A percentile compares a stretch with the other conserved stretches of the same genome.
Conservation (phyloP, 2,329 filamentous ascomycete species). For the Fusarium torulosum region DNA sequence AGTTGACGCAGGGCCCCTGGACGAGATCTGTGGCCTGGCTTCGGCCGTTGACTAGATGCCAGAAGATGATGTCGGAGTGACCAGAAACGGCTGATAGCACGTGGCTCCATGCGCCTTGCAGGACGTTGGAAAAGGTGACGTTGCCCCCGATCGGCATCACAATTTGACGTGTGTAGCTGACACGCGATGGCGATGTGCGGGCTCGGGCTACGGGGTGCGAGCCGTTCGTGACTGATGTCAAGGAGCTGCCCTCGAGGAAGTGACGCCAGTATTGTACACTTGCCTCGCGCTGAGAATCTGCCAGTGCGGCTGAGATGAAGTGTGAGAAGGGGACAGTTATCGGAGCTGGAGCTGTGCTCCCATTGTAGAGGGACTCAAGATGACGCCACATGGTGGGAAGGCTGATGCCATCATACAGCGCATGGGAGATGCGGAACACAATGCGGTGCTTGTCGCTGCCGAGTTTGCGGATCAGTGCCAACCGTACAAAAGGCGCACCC, state of each 20-base stretch:
- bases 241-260: constrained; percentile 12
- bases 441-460: constrained; percentile 18
- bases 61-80: constrained; percentile 11
- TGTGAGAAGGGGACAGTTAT: constrained; percentile 15
- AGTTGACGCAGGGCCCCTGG: constrained; percentile 15
- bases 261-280: constrained; percentile 16
- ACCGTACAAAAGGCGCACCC: constrained; percentile 11
- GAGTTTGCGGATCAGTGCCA: constrained; percentile 18
- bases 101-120: constrained; percentile 10
- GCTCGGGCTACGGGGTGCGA: constrained; percentile 10
- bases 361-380: constrained; percentile 17
- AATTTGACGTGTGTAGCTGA: constrained; percentile 19
- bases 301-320: constrained; percentile 12
- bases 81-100: constrained; percentile 15
- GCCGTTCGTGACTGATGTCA: constrained; percentile 12
- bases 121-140: constrained; percentile 17
- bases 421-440: constrained; percentile 15
- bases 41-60: constrained; percentile 18
- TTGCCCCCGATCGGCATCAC: constrained; percentile 14
- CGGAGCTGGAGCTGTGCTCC: constrained; percentile 10
- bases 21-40: constrained; percentile 14
- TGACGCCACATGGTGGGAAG: constrained; percentile 12
- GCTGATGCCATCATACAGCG: constrained; percentile 16
- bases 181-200: constrained; percentile 14
- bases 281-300: constrained; percentile 13